phyloP scores from a whole-genome alignment of 1,284 basidiomycete genomes.

The Cerioporus squamosus region DNA sequence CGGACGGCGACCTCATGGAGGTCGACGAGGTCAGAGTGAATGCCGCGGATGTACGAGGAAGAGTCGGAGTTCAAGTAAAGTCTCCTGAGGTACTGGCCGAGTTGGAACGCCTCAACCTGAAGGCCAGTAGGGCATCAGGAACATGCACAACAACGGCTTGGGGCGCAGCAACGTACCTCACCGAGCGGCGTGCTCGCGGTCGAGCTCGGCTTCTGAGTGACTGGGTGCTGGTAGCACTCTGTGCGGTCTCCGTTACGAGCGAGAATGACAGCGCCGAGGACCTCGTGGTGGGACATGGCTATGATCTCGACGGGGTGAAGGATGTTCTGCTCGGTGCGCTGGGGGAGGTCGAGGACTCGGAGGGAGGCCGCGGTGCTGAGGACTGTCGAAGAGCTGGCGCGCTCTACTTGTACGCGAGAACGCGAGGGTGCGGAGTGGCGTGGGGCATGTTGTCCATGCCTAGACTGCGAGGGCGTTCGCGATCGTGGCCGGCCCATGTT shows the following conservation, averaged over 20 bases:
- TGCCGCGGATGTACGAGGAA: constrained; percentile 67
- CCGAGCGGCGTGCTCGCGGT: constrained; percentile 86
- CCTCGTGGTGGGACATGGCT: constrained; percentile 58
- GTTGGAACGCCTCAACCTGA: constrained; percentile 72
- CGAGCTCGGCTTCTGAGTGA: constrained; percentile 69
- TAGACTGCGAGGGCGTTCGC: neutral
- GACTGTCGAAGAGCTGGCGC: neutral
- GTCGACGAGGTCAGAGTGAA: constrained; percentile 70
- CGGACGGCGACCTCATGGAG: constrained; percentile 73
- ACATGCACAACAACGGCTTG: neutral
- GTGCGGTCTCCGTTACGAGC: constrained; percentile 84
- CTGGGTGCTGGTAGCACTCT: constrained; percentile 72
- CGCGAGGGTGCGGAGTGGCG: constrained; percentile 6
- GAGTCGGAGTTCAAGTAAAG: constrained; percentile 72
- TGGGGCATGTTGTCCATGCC: constrained; percentile 10
- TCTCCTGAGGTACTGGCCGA: constrained; percentile 69
- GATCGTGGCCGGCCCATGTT: neutral
- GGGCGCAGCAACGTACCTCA: constrained; percentile 51
- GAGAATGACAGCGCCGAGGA: constrained; percentile 82
- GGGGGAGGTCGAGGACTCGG: neutral
- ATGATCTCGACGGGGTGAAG: too few species aligned
- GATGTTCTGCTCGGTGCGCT: neutral
- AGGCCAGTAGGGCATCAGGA: neutral
- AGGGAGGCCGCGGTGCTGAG: constrained; percentile 16
- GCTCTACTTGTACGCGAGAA: constrained; percentile 7